Conservation (phyloP, 768 basidiomycete species). For the Tephrocybe sp. region DNA sequence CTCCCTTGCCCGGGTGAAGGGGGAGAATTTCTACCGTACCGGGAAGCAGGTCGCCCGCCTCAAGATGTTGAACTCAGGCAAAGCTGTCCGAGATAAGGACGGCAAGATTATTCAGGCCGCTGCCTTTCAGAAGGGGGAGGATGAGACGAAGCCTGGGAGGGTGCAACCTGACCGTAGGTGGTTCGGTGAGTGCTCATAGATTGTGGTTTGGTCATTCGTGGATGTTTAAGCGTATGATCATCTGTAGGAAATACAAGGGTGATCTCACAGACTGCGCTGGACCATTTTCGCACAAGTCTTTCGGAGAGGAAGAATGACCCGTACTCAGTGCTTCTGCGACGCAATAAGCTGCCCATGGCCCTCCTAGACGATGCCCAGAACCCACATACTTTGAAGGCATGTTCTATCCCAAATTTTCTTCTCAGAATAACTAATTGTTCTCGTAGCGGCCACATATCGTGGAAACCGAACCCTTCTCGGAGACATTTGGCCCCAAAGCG, state of each 20-base stretch:
- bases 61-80: conserved; percentile 93
- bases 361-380: conserved; percentile 89
- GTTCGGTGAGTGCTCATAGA: conserved; percentile 73
- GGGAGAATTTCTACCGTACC: conserved; percentile 98
- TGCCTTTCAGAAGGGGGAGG: conserved; percentile 94
- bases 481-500: conserved; percentile 95
- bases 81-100: conserved; percentile 85
- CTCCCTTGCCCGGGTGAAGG: conserved; percentile 73
- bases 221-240: conserved; percentile 10
- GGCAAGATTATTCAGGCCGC: conserved; percentile 94
- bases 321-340: conserved; percentile 89
- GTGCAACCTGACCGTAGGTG: conserved; percentile 95
- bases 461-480: conserved; percentile 91
- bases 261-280: conserved; percentile 93
- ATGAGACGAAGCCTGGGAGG: conserved; percentile 84
- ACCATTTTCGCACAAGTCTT: conserved; percentile 93
- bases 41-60: conserved; percentile 82
- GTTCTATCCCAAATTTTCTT: conserved; percentile 1
- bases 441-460: conserved; percentile 86
- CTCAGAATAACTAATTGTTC: conserved; percentile 3
- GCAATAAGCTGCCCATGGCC: conserved; percentile 98
- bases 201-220: conserved; percentile 5
- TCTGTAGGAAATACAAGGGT: conserved; percentile 91
- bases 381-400: conserved; percentile 72
- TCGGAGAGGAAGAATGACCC: conserved; percentile 87